phyloP scores from a whole-genome alignment of 371 early-diverging fungal genomes.

The Mucor ambiguus region DNA sequence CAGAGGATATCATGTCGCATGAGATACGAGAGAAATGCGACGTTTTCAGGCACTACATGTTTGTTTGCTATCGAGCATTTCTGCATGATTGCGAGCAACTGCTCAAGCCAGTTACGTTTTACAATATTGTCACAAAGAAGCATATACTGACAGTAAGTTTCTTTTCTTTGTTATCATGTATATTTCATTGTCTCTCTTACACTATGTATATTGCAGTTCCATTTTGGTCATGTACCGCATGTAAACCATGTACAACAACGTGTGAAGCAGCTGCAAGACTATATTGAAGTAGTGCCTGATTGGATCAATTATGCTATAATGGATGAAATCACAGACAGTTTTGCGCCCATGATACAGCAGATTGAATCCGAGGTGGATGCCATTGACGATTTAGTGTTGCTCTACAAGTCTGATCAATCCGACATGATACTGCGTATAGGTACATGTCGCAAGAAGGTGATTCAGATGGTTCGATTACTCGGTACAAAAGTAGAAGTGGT shows the following conservation, averaged over 20 bases:
- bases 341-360: constrained; percentile 75
- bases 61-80: constrained; percentile 83
- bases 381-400: constrained; percentile 83
- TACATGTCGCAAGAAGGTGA: constrained; percentile 78
- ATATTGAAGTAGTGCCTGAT: constrained; percentile 64
- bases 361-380: constrained; percentile 85
- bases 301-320: constrained; percentile 89
- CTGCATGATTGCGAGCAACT: constrained; percentile 59
- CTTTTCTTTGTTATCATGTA: not conserved
- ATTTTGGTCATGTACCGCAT: constrained; percentile 57
- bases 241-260: constrained; percentile 58
- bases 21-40: constrained; percentile 93
- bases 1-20: constrained; percentile 88
- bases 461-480: constrained; percentile 74
- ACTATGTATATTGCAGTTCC: constrained; percentile 38
- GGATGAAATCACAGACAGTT: constrained; percentile 84
- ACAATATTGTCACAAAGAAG: constrained; percentile 73
- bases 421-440: constrained; percentile 88
- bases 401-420: constrained; percentile 67
- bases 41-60: constrained; percentile 84
- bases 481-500: constrained; percentile 83
- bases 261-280: constrained; percentile 60
- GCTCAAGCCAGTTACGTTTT: constrained; percentile 77
- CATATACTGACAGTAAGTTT: constrained; percentile 56
- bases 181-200: too few species aligned